Percentiles rank a stretch among this genome's conserved stretches.
Conservation (phyloP, 805 yeast species). For the Metahyphopichia silvanorum region DNA sequence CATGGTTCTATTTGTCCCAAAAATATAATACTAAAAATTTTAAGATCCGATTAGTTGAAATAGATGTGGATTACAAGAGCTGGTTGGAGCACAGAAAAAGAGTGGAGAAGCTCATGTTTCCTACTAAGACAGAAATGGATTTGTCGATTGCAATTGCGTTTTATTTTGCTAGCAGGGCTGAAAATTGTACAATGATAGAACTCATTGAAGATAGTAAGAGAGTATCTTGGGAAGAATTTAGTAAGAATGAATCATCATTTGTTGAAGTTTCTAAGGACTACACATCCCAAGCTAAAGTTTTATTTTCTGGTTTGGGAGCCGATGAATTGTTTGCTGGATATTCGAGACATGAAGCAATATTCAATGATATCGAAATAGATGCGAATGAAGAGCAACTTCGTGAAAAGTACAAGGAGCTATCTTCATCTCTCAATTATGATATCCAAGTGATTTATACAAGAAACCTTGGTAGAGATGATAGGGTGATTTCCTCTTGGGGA, state of each 20-base stretch:
- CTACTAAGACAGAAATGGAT: constrained; percentile 92
- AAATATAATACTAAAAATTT: constrained; percentile 34
- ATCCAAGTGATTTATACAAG: constrained; percentile 71
- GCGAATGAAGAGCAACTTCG: constrained; percentile 15
- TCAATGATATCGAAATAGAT: constrained; percentile 21
- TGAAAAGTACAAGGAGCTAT: constrained; percentile 38
- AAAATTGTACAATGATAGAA: constrained; percentile 26
- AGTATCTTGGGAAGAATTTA: constrained; percentile 16
- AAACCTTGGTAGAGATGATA: constrained; percentile 88
- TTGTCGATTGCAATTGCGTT: constrained; percentile 93
- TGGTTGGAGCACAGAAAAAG: constrained; percentile 48
- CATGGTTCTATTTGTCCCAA: constrained; percentile 51
- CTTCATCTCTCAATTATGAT: constrained; percentile 63
- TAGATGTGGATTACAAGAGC: constrained; percentile 69
- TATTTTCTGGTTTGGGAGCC: constrained; percentile 93
- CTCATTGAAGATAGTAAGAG: constrained; percentile 8
- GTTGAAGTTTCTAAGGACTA: constrained; percentile 23
- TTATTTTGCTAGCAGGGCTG: constrained; percentile 77
- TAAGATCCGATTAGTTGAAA: constrained; percentile 56
- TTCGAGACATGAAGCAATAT: constrained; percentile 68
- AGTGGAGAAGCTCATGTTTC: constrained; percentile 71
- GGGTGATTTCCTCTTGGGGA: constrained; percentile 83
- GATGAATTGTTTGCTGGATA: constrained; percentile 97
- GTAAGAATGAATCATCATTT: constrained; percentile 6
- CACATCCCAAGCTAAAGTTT: constrained; percentile 57